Evolutionary conservation across 768 basidiomycete species (phyloP).

Genomic region (Termitomyces titanicus): DNA sequence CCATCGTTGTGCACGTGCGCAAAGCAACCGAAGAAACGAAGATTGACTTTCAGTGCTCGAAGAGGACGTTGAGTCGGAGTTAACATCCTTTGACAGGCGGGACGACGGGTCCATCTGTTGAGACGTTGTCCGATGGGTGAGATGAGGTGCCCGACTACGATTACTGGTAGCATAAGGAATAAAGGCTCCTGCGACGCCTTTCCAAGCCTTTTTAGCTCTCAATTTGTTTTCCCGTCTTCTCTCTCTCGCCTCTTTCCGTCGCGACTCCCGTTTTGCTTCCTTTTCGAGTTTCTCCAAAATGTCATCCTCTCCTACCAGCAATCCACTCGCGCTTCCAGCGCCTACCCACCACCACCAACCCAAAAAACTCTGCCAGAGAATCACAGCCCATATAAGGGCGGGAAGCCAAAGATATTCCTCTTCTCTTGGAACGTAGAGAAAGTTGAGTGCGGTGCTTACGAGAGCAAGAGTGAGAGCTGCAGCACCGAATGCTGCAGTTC

Average conservation of each 20-base stretch:
- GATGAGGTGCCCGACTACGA: background rate
- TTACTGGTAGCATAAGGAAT: constrained; percentile 10
- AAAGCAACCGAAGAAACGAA: constrained; percentile 34
- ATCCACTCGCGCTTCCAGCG: constrained; percentile 71
- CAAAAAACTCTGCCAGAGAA: constrained; percentile 96
- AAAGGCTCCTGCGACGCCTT: constrained; percentile 54
- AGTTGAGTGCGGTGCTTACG: constrained; percentile 80
- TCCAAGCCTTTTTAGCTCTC: constrained; percentile 55
- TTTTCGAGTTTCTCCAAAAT: constrained; percentile 59
- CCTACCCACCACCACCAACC: constrained; percentile 99
- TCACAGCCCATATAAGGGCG: constrained; percentile 82
- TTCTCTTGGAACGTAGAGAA: constrained; percentile 78
- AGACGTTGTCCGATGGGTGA: background rate
- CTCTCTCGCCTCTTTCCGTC: constrained; percentile 43
- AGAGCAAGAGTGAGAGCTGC: constrained; percentile 83
- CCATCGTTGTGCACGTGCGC: constrained; percentile 45
- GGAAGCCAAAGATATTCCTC: constrained; percentile 93
- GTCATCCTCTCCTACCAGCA: constrained; percentile 40
- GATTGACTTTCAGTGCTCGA: constrained; percentile 18
- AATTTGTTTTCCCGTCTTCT: constrained; percentile 46
- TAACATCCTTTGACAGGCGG: constrained; percentile 3
- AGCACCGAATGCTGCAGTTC: constrained; percentile 89
- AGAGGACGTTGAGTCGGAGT: constrained; percentile 11
- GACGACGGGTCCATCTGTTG: constrained; percentile 2
- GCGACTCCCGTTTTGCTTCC: constrained; percentile 51